phyloP scores from a whole-genome alignment of 208 protist genomes.

The Acanthamoeba culbertsoni region DNA sequence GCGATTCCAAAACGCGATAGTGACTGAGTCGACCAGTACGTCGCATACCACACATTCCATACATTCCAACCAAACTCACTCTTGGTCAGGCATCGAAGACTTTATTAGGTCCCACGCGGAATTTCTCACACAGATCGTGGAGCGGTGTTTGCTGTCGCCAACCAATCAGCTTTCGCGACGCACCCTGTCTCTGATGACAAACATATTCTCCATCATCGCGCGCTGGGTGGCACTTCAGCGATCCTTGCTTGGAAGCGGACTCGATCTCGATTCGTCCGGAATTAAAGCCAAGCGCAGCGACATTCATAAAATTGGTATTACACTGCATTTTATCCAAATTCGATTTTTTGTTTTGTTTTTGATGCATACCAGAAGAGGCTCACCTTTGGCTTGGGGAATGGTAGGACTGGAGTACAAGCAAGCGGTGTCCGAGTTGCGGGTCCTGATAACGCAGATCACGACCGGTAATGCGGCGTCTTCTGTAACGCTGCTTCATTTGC shows the following conservation, averaged over 20 bases:
- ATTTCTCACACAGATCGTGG: neutral
- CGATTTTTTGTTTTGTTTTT: neutral
- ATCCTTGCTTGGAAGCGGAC: neutral
- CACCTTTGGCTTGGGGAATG: neutral
- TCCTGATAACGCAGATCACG: constrained; percentile 8
- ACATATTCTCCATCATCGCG: neutral
- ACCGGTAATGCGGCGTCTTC: neutral
- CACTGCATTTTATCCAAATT: neutral
- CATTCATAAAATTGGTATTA: neutral
- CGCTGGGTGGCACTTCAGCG: neutral
- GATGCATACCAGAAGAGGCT: neutral
- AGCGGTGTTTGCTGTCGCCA: neutral
- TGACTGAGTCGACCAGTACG: neutral
- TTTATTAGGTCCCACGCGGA: neutral
- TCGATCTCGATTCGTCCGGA: neutral
- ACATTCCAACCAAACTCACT: too few species aligned
- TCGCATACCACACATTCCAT: too few species aligned
- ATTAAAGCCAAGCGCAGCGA: neutral
- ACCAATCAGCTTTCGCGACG: neutral
- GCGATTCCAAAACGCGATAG: constrained; percentile 16
- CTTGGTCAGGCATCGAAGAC: neutral
- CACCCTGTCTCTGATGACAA: neutral
- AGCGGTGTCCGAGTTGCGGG: neutral
- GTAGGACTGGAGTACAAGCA: constrained; percentile 23
- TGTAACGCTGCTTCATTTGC: neutral